Percentiles rank a stretch among this genome's conserved stretches.
Evolutionary conservation across 306 rosid species (phyloP).

Genomic region (Pueraria montana): DNA sequence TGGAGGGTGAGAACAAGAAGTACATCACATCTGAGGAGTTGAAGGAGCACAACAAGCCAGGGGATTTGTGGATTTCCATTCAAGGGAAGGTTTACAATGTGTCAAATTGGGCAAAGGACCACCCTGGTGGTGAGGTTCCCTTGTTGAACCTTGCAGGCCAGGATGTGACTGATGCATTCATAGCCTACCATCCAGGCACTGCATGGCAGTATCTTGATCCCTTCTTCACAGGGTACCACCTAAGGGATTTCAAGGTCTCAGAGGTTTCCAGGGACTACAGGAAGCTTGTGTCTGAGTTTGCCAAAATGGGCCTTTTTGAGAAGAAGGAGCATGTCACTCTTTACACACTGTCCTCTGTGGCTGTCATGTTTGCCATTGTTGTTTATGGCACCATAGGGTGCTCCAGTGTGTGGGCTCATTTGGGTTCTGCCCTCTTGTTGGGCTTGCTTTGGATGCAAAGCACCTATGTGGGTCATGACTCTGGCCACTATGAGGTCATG

Average conservation of each 20-base stretch:
- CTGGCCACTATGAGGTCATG: constrained; percentile 91
- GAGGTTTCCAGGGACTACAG: constrained; percentile 81
- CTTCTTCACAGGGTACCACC: constrained; percentile 71
- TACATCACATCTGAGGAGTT: constrained; percentile 66
- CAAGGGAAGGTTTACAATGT: constrained; percentile 84
- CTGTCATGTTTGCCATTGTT: constrained; percentile 54
- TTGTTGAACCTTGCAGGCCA: constrained; percentile 74
- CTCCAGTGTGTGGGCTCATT: constrained; percentile 65
- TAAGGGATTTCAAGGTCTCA: constrained; percentile 60
- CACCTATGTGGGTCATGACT: constrained; percentile 86
- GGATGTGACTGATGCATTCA: constrained; percentile 80
- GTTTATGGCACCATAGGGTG: constrained; percentile 64
- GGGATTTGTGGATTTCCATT: constrained; percentile 84
- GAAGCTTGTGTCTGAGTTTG: constrained; percentile 61
- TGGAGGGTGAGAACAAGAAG: constrained; percentile 59
- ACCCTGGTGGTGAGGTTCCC: constrained; percentile 79
- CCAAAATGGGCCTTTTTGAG: constrained; percentile 70
- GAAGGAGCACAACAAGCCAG: constrained; percentile 59
- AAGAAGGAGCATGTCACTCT: constrained; percentile 65
- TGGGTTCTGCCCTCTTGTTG: constrained; percentile 70
- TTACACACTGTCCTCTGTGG: constrained; percentile 50
- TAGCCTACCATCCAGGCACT: constrained; percentile 77
- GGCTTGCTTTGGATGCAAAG: constrained; percentile 89
- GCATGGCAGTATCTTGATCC: constrained; percentile 71
- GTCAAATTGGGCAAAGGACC: constrained; percentile 68